Conservation (phyloP, 768 basidiomycete genomes). For the Rhizopogon vinicolor region DNA sequence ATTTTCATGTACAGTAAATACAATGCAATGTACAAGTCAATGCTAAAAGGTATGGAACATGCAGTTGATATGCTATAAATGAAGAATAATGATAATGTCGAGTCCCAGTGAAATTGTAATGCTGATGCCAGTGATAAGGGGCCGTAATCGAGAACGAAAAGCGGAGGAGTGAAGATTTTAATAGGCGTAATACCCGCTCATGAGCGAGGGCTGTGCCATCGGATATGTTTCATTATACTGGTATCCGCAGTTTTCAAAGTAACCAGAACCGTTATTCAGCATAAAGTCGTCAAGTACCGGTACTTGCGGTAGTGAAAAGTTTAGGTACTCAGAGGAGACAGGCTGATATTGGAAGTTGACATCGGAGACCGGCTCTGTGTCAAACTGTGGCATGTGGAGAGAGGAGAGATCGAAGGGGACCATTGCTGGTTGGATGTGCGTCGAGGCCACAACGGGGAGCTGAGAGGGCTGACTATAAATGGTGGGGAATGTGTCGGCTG, state of each 20-base stretch:
- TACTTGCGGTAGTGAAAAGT: too few relatives aligned
- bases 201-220: background rate
- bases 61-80: background rate
- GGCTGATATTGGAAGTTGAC: background rate
- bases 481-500: background rate
- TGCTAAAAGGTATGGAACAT: background rate
- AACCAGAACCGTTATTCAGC: background rate
- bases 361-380: background rate
- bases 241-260: background rate
- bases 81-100: background rate
- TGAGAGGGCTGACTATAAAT: background rate
- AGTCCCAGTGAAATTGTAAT: background rate
- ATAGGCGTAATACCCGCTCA: background rate
- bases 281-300: background rate
- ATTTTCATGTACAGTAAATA: too few relatives aligned
- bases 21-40: too few relatives aligned
- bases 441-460: background rate
- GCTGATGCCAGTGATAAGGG: background rate
- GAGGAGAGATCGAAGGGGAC: background rate
- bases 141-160: background rate
- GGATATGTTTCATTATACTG: background rate
- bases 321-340: background rate
- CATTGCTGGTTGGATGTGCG: background rate
- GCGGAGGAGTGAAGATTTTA: background rate
- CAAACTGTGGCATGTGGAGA: background rate